Base-by-base conservation (phyloP, 495 filamentous ascomycete genomes). In the Achaetomiella virescens region DNA sequence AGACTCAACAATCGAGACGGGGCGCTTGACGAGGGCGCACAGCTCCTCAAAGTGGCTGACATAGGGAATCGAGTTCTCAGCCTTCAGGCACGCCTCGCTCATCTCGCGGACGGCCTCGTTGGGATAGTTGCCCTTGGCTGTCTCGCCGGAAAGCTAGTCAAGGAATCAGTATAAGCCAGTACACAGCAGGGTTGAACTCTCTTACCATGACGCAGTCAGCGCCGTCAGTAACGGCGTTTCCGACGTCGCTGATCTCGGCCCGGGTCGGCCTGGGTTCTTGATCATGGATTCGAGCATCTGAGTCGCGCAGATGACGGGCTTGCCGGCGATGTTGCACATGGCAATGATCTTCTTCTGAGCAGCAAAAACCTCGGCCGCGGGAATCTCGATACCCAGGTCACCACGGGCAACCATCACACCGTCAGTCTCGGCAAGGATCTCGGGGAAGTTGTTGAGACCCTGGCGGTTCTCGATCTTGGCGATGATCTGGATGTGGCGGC, bases 291-390 rank as follows among this genome's bases (percentile, higher is more conserved):
- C 93, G 58, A 98, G 81, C 76, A 79, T 79, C 63, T 79, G 76
- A 8, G 76, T 79, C 48, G 89, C 89, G 62, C 91, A 96, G 70
- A 97, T 96, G 67, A 90, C 89, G 59, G 93, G 93, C 82, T 98
- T 98, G 70, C 95, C 93, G 64, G 91, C 92, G 68, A 97, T 87
- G 81, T 98, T 98, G 82, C 95, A 97, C 85, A 97, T 97, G 71
- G 92, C 90, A 75, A 97, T 97, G 87, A 98, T 91, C 90, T 97
- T 97, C 85, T 98, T 98, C 81, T 98, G 93, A 45, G 93, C 93
- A 60, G 95, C 86, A 76, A 97, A 98, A 52, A 98, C 93, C 81
- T 98, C 95, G 50, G 92, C 89, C 36, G 95, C 91, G 18, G 93
- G 90, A 67, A 98, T 98, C 75, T 98, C 93, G 60, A 98, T 98